A percentile compares a stretch with the other conserved stretches of the same genome.
Conservation (phyloP, 305 asterid genomes). For the Fraxinus nigra region DNA sequence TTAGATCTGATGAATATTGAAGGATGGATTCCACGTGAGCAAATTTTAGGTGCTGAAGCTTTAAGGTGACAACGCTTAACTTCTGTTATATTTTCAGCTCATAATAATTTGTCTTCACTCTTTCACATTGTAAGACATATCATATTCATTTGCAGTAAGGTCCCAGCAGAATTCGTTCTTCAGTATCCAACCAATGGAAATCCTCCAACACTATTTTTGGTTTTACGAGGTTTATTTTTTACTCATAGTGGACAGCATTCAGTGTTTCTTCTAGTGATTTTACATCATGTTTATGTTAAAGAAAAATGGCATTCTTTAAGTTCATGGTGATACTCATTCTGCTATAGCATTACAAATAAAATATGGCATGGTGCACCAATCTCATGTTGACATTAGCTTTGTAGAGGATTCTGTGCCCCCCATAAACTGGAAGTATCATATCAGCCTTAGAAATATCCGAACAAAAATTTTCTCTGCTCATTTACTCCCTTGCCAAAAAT, state of each 20-base stretch:
- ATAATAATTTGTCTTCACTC: slow-evolving; percentile 12
- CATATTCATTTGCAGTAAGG: slow-evolving; percentile 68
- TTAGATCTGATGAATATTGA: slow-evolving; percentile 90
- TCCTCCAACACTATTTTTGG: slow-evolving; percentile 88
- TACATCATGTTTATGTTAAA: slow-evolving; percentile 10
- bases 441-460: slow-evolving; percentile 10
- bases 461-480: neutral
- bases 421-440: slow-evolving; percentile 10
- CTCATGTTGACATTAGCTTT: slow-evolving; percentile 4
- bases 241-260: neutral
- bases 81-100: slow-evolving; percentile 15
- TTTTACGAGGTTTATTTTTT: slow-evolving; percentile 64
- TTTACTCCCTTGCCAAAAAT: neutral
- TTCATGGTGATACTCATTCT: slow-evolving; percentile 20
- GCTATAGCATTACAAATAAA: slow-evolving; percentile 1
- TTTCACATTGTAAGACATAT: slow-evolving; percentile 15
- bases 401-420: slow-evolving; percentile 8
- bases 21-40: slow-evolving; percentile 99
- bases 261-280: neutral
- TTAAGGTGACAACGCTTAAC: slow-evolving; percentile 49
- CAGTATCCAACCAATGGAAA: slow-evolving; percentile 95
- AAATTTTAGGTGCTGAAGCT: slow-evolving; percentile 96
- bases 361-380: neutral
- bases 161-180: slow-evolving; percentile 88
- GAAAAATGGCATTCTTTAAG: slow-evolving; percentile 6